Evolutionary conservation across 495 filamentous ascomycete species (phyloP), one percentile per base, ranked within the genome.

Genomic region (Pyrenula massariospora): DNA sequence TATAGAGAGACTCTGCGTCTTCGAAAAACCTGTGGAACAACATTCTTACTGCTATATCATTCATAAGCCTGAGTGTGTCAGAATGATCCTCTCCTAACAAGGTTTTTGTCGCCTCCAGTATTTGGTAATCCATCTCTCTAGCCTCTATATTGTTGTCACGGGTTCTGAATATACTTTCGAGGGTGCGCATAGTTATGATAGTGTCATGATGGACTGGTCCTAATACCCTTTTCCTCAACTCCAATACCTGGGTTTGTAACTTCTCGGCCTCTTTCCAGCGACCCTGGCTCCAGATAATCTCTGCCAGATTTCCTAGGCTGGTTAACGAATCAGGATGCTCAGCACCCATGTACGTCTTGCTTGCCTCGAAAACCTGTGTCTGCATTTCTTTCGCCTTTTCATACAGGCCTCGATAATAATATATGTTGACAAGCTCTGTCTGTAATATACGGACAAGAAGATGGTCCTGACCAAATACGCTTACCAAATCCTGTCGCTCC

Each of bases 191-290:
- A 25, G 48, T 52, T n/a, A 36, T 62, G 2, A 68, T 57, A 19
- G 62, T 65, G n/a, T 49, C 31, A 49, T 59, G 62, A 48, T 68
- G 65, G 10, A 50, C 42, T n/a, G 48, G 25, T 12, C 66, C 66
- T 5, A 66, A 56, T 10, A 56, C 55, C 31, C 54, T 53, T 47
- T 62, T 24, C 15, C 55, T 48, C 2, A 59, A n/a, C 15, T 57
- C 50, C 23, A 67, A 52, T 24, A 55, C 54, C 42, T 62, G 55
- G 12, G 57, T 59, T 49, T 66, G 52, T 15, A 60, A 57, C 42
- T 54, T 31, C 53, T 67, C 65, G 3, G 61, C 59, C 24, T 55
- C 55, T 15, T 15, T 36, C 12, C 58, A 62, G 19, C 58, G 24
- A 21, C 53, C 12, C 53, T 48, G 55, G 10, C 54, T n/a, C 25